These are phyloP conservation scores for Candida maris DNA, from an alignment of 805 yeast species.

Conservation along the genomic window DNA sequence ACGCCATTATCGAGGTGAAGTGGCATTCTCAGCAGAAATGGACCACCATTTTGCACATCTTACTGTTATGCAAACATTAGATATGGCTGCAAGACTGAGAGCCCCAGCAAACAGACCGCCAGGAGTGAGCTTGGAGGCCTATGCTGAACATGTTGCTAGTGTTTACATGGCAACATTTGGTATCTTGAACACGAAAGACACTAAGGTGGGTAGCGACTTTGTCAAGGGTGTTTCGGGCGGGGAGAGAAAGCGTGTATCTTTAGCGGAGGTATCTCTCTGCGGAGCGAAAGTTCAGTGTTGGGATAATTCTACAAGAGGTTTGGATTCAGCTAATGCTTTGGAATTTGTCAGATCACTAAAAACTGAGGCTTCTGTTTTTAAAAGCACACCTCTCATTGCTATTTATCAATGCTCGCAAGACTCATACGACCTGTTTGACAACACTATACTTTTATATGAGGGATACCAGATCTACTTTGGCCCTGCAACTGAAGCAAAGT, in stretches of 20 bases:
- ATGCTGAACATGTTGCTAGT: constrained; percentile 41
- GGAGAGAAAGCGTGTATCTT: constrained; percentile 62
- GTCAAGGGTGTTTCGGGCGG: constrained; percentile 65
- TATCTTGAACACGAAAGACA: constrained; percentile 45
- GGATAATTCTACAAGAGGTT: constrained; percentile 69
- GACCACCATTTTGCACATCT: constrained; percentile 66
- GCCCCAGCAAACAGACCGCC: constrained; percentile 47
- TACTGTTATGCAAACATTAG: constrained; percentile 60
- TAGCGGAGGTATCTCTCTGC: constrained; percentile 46
- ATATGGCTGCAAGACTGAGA: constrained; percentile 55
- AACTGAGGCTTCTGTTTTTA: constrained; percentile 43
- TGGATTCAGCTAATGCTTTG: constrained; percentile 65
- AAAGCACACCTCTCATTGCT: constrained; percentile 48
- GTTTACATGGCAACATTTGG: constrained; percentile 34
- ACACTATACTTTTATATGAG: constrained; percentile 37
- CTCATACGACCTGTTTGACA: constrained; percentile 40
- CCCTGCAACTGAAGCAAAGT: constrained; percentile 32
- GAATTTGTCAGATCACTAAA: constrained; percentile 56
- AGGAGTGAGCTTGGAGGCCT: neutral
- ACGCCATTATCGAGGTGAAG: constrained; percentile 59
- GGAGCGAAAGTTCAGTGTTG: constrained; percentile 45
- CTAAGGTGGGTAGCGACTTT: constrained; percentile 59
- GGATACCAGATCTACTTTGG: constrained; percentile 42
- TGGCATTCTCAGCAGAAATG: constrained; percentile 62
- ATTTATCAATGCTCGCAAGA: constrained; percentile 42